Evolutionary conservation across 176 grass and related monocot genomes (phyloP).

Genomic region (Olyra latifolia): DNA sequence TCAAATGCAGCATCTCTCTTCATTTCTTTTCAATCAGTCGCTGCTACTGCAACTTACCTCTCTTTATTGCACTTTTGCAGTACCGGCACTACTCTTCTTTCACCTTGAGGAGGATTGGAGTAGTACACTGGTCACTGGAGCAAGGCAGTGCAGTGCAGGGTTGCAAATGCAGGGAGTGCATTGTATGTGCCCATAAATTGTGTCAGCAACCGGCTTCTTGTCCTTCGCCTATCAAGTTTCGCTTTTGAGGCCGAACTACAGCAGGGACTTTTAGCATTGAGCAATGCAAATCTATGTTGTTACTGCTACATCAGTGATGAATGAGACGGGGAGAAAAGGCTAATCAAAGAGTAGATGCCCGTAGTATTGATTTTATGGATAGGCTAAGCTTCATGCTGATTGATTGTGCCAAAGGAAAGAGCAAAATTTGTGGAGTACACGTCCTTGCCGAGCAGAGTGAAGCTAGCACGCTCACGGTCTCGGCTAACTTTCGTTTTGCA

Average conservation of each 20-base stretch:
- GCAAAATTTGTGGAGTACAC: conserved; percentile 39
- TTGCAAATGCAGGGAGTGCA: background rate
- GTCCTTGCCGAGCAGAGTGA: conserved; percentile 13
- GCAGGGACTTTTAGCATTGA: background rate
- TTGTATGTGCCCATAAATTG: conserved; percentile 20
- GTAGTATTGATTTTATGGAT: background rate
- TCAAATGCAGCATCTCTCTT: background rate
- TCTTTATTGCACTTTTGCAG: background rate
- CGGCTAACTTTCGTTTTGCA: conserved; percentile 31
- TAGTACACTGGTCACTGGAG: background rate
- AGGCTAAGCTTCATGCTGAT: background rate
- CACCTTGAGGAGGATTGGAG: background rate
- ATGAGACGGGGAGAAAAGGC: too few species aligned
- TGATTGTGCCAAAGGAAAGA: background rate
- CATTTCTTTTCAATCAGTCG: too few species aligned
- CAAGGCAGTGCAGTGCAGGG: background rate
- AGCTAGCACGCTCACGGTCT: background rate
- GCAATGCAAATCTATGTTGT: background rate
- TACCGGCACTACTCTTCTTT: background rate
- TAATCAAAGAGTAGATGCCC: background rate
- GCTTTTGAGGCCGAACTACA: background rate
- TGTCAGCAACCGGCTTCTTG: background rate
- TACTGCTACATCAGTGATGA: background rate
- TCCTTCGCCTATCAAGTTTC: background rate
- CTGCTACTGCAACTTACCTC: background rate